Conservation (phyloP, 2,329 filamentous ascomycete species). For the Pseudodiploospora longispora region DNA sequence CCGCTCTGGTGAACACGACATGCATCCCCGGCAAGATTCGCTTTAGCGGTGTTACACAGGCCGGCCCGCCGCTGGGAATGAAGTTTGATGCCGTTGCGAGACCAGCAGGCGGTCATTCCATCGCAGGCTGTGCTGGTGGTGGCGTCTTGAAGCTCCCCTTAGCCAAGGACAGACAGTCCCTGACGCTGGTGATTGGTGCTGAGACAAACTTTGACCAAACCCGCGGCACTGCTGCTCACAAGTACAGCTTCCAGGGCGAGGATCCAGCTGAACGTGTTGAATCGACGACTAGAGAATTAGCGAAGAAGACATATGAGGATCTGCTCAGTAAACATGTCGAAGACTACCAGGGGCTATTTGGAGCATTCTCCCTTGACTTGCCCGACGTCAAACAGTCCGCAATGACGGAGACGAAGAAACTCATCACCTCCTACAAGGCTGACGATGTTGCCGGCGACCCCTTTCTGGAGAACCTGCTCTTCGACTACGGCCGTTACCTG, state of each 20-base stretch:
- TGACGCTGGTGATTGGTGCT: constrained; percentile 33
- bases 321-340: constrained; percentile 28
- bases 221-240: constrained; percentile 33
- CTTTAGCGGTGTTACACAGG: constrained; percentile 29
- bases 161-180: background rate
- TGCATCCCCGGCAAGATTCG: constrained; percentile 25
- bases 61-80: constrained; percentile 33
- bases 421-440: constrained; percentile 7
- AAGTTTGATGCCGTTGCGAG: constrained; percentile 30
- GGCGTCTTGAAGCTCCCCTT: background rate
- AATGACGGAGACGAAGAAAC: constrained; percentile 25
- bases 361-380: constrained; percentile 33
- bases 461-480: constrained; percentile 43
- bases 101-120: background rate
- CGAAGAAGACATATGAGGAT: constrained; percentile 20
- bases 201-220: constrained; percentile 43
- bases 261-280: constrained; percentile 35
- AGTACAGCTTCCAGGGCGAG: constrained; percentile 40
- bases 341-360: constrained; percentile 32
- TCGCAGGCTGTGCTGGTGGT: background rate
- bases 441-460: constrained; percentile 33
- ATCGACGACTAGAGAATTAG: constrained; percentile 22
- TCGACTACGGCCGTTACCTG: constrained; percentile 45
- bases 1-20: constrained; percentile 19
- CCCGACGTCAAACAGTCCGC: constrained; percentile 35